Base-by-base conservation (phyloP, 192 early-diverging fungal species). In the Pilobolus umbonatus region DNA sequence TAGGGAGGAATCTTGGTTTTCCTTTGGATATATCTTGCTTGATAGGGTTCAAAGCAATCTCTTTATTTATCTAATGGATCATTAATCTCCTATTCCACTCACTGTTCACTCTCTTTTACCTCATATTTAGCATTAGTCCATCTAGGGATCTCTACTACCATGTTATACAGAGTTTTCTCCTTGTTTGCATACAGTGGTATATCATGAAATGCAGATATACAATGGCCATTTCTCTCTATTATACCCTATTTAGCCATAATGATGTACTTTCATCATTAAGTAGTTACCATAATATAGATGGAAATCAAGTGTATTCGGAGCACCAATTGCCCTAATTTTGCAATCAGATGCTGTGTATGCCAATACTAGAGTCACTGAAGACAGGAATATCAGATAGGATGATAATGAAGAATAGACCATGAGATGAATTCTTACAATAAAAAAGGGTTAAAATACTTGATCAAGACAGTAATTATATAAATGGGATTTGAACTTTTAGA, bases 71-170 rank as follows among this genome's bases (percentile, higher is more conserved):
- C 87, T 88, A 53, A 28, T 34, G 12, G 22, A 57, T 49, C 22
- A 2, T 6, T 29, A 47, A 9, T 21, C 21, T 28, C 31, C 29
- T 36, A 32, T 50, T 25, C 8, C 53, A 36, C 15, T 29, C 29
- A 17, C 28, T 26, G 24, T 50, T 10, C 22, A 24, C 11, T 36
- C 17, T 39, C 24, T n/a, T 52, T 43, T 60, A 86, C 77, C 71
- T 96, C 96, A 64, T 96, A 80, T 85, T 98, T 98, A 72, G 93
- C 96, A 78, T 98, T 98, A 67, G 94, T 88, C 96, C 95, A 99
- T 61, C 95, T 84, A 50, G 96, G 96, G 49, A 97, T 92, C 76
- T 97, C 96, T 57, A 99, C 95, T 66, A 99, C 82, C 90, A 97
- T 95, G 90, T 98, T 98, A 74, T 92, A 83, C 60, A 96, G 80